These are phyloP conservation scores for Leccinum fibrillosum DNA, from an alignment of 768 basidiomycete genomes.

Conservation along the genomic window DNA sequence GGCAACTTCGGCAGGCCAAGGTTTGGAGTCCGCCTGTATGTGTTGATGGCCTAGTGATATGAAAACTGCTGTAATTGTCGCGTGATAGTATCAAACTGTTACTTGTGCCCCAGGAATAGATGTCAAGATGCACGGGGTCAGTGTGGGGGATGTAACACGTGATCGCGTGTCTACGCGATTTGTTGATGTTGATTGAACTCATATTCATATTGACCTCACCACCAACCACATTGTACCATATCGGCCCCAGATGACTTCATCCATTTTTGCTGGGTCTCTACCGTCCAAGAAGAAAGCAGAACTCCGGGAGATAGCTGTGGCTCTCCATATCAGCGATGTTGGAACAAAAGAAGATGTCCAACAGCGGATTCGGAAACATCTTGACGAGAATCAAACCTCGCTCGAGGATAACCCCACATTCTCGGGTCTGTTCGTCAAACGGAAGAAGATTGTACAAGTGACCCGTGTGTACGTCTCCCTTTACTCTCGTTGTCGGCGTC, in stretches of 20 bases:
- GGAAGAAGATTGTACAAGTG: constrained; percentile 33
- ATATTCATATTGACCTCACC: constrained; percentile 10
- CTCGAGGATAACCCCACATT: constrained; percentile 60
- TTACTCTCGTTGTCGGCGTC: not conserved
- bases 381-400: constrained; percentile 50
- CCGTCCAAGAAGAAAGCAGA: constrained; percentile 68
- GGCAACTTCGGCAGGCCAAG: no score
- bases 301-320: constrained; percentile 56
- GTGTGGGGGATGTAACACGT: constrained; percentile 17
- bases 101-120: no score
- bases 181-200: constrained; percentile 28
- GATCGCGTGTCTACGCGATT: constrained; percentile 23
- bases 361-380: constrained; percentile 57
- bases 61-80: no score
- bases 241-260: constrained; percentile 38
- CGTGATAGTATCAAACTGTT: no score
- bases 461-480: constrained; percentile 11
- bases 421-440: constrained; percentile 47
- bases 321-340: constrained; percentile 47
- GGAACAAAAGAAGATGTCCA: constrained; percentile 67
- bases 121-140: constrained; percentile 7
- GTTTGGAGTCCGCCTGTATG: no score
- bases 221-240: constrained; percentile 11
- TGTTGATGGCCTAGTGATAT: no score
- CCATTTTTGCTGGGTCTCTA: constrained; percentile 49